Base-by-base conservation (phyloP, 1,284 basidiomycete genomes). In the Fistulinella cinereoalba region DNA sequence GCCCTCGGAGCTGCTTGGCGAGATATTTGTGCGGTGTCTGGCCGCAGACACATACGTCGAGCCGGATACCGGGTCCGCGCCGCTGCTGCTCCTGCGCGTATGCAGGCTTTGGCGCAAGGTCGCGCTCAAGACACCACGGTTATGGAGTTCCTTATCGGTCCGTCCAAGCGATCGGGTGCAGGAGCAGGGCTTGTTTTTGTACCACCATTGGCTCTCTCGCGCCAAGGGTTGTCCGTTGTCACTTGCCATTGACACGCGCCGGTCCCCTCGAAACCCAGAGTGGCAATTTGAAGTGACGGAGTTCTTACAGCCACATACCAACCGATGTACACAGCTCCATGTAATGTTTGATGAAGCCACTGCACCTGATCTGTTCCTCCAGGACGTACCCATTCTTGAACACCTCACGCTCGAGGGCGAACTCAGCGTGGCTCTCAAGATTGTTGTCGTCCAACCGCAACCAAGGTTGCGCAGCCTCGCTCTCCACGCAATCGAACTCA, bases 21-120 rank as follows among this genome's bases (percentile, higher is more conserved):
- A 67, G 24, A 68, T 72, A 21, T 74, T 73, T 49, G 46, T 56
- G 15, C 55, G 57, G 16, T 69, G 68, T 53, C 55, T 70, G 8
- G 62, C 67, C 13, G 37, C 49, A 1, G 51, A 54, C 27, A 22
- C 33, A 3, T 57, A 61, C 41, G 38, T 64, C 13, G 44, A 50
- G 6, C 58, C 66, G 0, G 52, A 62, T 25, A 53, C 44, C 25
- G 27, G 37, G 3, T 50, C 57, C 11, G 58, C 61, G 1, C 61
- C 57, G 13, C 23, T 58, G 37, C n/a, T 64, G 25, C 19, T 64
- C 8, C 40, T 50, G n/a, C 31, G 41, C 7, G 34, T 64, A 15
- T 57, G 61, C 33, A 51, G 51, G 10, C 15, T 33, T 7, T 64
- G 57, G 57, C 46, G 61, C 24, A 58, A 43, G 38, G 51, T 62